Conservation (phyloP, 768 basidiomycete species). For the Tylopilus plumbeoviolaceoides region DNA sequence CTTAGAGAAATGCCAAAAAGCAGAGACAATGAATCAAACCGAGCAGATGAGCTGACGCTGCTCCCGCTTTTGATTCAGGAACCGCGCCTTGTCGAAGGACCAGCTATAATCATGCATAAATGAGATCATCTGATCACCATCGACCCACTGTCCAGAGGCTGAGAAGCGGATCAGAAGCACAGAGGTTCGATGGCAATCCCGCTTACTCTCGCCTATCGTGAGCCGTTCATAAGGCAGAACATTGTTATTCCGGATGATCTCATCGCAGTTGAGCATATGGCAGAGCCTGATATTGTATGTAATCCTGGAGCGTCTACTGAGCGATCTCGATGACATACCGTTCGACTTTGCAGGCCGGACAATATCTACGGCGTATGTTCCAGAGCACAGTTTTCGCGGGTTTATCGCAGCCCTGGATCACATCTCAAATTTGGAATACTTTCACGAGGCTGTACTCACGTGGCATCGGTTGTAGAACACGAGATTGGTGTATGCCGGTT, state of each 20-base stretch:
- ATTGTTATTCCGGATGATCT: background rate
- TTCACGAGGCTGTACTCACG: background rate
- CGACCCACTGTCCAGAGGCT: constrained; percentile 7
- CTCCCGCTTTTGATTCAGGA: constrained; percentile 2
- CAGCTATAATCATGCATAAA: constrained; percentile 3
- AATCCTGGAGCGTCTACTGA: background rate
- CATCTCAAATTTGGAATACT: background rate
- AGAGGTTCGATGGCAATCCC: background rate
- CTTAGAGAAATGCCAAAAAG: background rate
- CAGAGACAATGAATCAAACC: background rate
- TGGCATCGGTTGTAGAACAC: constrained; percentile 31
- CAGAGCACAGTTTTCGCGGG: constrained; percentile 8
- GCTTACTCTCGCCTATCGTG: constrained; percentile 6
- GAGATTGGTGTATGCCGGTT: constrained; percentile 43
- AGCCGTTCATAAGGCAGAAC: constrained; percentile 3
- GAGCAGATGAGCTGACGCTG: background rate
- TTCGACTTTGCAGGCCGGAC: constrained; percentile 7
- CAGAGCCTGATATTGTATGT: constrained; percentile 2
- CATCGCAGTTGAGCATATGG: background rate
- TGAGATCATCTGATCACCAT: constrained; percentile 8
- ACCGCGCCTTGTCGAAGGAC: constrained; percentile 2
- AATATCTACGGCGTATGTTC: constrained; percentile 19
- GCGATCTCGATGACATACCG: constrained; percentile 2
- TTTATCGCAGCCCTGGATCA: constrained; percentile 11
- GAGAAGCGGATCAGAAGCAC: background rate